These are phyloP conservation scores for bread wheat (Triticum aestivum) DNA, from an alignment of 176 grass and related monocot species.

Conservation along the genomic window IWGSC_CS_RefSeq_v2.1 NC_057813.1:755534825-755535324, in stretches of 20 bases:
- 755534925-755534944: not conserved
- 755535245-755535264: constrained; percentile 36
- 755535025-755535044: not conserved
- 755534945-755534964: not conserved
- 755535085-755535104: constrained; percentile 87
- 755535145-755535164: constrained; percentile 65
- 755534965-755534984: not conserved
- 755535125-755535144: constrained; percentile 58
- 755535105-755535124: constrained; percentile 88
- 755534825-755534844: not conserved
- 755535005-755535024: not conserved
- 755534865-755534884: not conserved
- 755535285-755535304: constrained; percentile 95
- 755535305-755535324: constrained; percentile 73
- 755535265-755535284: constrained; percentile 95
- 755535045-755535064: not conserved
- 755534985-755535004: not conserved
- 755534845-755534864: not conserved
- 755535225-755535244: not conserved
- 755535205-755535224: not conserved
- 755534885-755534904: not conserved
- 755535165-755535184: constrained; percentile 74
- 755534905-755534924: not conserved
- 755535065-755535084: constrained; percentile 81
- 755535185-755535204: not conserved